Percentiles rank a stretch among this genome's conserved stretches.
phyloP scores from a whole-genome alignment of 2,329 filamentous ascomycete species.

The Neofusicoccum parvum region DNA sequence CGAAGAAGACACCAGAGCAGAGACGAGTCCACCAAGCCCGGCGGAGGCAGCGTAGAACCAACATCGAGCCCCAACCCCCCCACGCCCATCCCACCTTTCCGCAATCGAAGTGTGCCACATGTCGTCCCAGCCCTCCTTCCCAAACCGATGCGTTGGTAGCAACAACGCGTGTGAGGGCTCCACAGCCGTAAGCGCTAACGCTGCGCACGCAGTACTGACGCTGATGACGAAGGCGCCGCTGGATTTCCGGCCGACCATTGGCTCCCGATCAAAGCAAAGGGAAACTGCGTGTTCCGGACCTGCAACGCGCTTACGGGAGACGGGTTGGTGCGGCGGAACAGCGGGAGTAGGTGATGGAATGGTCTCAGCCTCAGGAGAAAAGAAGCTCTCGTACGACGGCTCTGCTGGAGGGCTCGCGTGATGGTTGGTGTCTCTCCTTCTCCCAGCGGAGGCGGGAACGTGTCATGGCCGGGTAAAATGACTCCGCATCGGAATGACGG shows the following conservation, averaged over 20 bases:
- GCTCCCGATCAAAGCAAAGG: background rate
- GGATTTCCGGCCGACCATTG: background rate
- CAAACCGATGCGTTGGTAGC: background rate
- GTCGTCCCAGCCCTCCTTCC: background rate
- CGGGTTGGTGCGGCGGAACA: background rate
- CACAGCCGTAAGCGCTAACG: constrained; percentile 8
- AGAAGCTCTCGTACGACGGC: background rate
- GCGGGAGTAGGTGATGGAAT: background rate
- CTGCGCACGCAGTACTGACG: background rate
- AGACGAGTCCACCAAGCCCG: no score
- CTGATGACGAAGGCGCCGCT: background rate
- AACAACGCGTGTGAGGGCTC: constrained; percentile 1
- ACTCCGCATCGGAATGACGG: background rate
- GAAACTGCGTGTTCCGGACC: background rate
- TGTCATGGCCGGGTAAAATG: background rate
- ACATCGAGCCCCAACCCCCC: no score
- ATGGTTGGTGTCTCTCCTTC: no score
- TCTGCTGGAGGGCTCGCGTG: background rate
- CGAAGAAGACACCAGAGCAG: no score
- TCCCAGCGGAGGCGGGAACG: background rate
- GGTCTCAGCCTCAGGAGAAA: background rate
- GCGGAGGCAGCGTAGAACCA: no score
- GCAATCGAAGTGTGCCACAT: background rate
- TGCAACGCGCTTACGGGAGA: background rate
- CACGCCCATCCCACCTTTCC: background rate